Conservation (phyloP, 2,329 filamentous ascomycete genomes). For the Hyphodiscus sp. region DNA sequence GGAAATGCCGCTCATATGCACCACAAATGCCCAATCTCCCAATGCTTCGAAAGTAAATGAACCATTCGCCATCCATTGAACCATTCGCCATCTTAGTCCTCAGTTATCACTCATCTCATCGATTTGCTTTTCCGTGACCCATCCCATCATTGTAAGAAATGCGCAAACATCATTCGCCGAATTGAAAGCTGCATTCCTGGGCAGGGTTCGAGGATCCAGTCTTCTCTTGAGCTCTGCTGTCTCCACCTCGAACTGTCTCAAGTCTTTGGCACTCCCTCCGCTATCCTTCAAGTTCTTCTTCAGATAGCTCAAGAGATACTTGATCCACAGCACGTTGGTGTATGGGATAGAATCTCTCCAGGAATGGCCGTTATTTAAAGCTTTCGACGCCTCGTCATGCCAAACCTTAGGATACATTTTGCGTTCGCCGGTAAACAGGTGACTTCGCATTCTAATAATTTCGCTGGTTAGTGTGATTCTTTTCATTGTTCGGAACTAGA, state of each 20-base stretch:
- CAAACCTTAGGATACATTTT: conserved; percentile 9
- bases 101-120: too few species aligned
- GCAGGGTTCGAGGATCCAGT: background rate
- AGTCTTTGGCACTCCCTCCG: background rate
- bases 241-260: background rate
- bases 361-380: conserved; percentile 19
- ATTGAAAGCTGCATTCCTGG: background rate
- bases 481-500: conserved; percentile 38
- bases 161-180: background rate
- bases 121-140: background rate
- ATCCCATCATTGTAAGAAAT: background rate
- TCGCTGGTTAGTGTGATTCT: conserved; percentile 42
- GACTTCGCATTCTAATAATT: conserved; percentile 23
- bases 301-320: conserved; percentile 51
- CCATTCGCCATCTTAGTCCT: too few species aligned
- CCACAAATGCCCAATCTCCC: background rate
- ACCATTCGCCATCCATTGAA: too few species aligned
- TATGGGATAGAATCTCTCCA: conserved; percentile 53
- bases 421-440: conserved; percentile 16
- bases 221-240: background rate
- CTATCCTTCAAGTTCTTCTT: conserved; percentile 24
- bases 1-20: background rate
- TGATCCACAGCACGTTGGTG: conserved; percentile 60
- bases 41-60: background rate
- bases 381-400: conserved; percentile 9